Base-by-base conservation (phyloP, 129 eudicot genomes). In the Artemisia argyi region DNA sequence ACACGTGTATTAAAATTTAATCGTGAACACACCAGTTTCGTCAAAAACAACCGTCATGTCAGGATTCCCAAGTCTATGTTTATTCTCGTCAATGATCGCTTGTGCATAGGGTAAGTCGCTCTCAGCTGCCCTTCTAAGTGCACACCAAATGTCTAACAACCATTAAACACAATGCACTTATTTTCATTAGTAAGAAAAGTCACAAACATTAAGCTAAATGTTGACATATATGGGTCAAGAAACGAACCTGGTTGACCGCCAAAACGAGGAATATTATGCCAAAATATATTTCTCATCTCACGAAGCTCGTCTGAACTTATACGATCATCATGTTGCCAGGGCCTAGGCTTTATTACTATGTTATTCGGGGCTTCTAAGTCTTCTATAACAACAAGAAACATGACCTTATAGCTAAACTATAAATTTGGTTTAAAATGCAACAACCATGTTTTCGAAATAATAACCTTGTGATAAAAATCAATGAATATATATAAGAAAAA, bases 81-180 rank as follows among this genome's bases (percentile, higher is more conserved):
- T 51, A 52, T 62, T 32, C 20, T 63, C 68, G 11, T 73, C 71
- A 7, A 73, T 73, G 14, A 73, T 51, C 52, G 3, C 54, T 51
- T 73, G 78, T 51, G 78, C 78, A 12, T 49, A 7, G n/a, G 19
- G 54, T 64, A 63, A 62, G 26, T 73, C 44, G 7, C 53, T 30
- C 51, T 62, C 69, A 19, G 78, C 42, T 28, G 78, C 78, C 0
- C 42, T 42, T 51, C 49, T 53, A 18, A 73, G 62, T 3, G 78
- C 78, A 5, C 44, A 39, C 78, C 78, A 73, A 28, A 73, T 73
- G 15, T 62, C 78, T 73, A 52, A 35, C 22, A 57, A 71, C 39
- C 44, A 56, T 54, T 7, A 28, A 52, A 69, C 17, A 39, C 53
- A 39, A 39, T 39, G 46, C 46, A 7, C 11, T 39, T 39, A 39